Conservation (phyloP, 2,329 filamentous ascomycete species). For the Bipolaris bicolor region DNA sequence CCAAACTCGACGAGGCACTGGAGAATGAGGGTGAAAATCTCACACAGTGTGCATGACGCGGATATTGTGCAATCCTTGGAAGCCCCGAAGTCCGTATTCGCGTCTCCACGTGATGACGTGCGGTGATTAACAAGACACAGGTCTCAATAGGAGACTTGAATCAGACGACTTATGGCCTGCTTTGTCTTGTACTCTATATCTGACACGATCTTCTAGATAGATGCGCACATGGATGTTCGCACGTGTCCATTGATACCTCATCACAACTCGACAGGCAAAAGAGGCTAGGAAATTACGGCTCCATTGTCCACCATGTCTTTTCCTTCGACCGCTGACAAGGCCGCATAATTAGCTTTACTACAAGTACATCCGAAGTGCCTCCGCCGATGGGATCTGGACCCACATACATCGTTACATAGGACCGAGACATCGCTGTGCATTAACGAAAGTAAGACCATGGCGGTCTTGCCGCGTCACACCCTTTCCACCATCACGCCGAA, state of each 20-base stretch:
- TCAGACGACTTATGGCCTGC: neutral
- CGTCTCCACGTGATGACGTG: conserved; percentile 16
- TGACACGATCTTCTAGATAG: neutral
- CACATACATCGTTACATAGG: conserved; percentile 5
- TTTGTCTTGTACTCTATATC: neutral
- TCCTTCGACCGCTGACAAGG: neutral
- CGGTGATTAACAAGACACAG: neutral
- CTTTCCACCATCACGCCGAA: conserved; percentile 5
- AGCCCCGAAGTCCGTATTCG: conserved; percentile 8
- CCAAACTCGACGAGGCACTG: conserved; percentile 2
- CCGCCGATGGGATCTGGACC: neutral
- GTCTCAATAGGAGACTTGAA: neutral
- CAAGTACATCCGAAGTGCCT: neutral
- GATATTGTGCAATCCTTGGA: conserved; percentile 13
- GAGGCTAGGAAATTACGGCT: neutral
- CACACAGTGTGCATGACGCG: conserved; percentile 14
- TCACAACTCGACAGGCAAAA: neutral
- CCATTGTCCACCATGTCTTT: neutral
- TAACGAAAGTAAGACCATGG: conserved; percentile 2
- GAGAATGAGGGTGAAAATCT: conserved; percentile 11
- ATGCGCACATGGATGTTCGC: neutral
- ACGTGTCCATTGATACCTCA: neutral
- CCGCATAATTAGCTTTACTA: neutral
- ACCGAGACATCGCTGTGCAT: conserved; percentile 4
- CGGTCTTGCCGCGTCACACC: conserved; percentile 6